phyloP scores from a whole-genome alignment of 2,329 filamentous ascomycete species.

The Aspergillus proliferans region DNA sequence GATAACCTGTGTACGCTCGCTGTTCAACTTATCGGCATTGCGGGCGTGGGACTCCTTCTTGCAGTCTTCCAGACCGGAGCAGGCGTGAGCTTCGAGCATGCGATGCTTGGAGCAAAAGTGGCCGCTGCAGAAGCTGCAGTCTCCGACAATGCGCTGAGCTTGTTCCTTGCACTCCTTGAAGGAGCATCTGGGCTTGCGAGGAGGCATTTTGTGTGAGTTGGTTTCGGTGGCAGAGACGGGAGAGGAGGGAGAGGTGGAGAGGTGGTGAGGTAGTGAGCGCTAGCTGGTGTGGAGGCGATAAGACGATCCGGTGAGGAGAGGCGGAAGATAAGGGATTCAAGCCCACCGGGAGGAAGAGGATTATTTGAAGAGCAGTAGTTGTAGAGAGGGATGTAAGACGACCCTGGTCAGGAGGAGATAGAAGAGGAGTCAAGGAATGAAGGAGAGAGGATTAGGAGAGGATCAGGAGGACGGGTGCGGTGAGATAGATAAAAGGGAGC shows the following conservation, averaged over 20 bases:
- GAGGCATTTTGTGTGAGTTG: conserved; percentile 31
- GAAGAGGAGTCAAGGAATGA: conserved; percentile 1
- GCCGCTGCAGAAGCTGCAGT: conserved; percentile 90
- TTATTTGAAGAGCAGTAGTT: background rate
- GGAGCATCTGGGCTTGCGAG: conserved; percentile 65
- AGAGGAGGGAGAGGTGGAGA: background rate
- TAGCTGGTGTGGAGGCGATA: background rate
- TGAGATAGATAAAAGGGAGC: conserved; percentile 3
- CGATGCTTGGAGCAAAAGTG: conserved; percentile 95
- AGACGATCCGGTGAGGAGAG: background rate
- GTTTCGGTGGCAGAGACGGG: conserved; percentile 2
- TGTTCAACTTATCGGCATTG: conserved; percentile 86
- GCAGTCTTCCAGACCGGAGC: conserved; percentile 87
- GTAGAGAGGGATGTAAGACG: background rate
- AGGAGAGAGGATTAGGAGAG: conserved; percentile 2
- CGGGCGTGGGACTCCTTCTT: conserved; percentile 95
- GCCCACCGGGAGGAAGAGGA: conserved; percentile 1
- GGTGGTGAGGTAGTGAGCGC: conserved; percentile 3
- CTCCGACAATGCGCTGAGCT: conserved; percentile 88
- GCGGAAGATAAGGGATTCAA: background rate
- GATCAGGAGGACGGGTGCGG: conserved; percentile 4
- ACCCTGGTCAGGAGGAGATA: background rate
- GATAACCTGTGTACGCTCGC: conserved; percentile 89
- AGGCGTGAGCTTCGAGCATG: conserved; percentile 89
- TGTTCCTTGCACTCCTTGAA: conserved; percentile 83